Conservation (phyloP, 352 stramenopile genomes). For the Phytophthora constricta region DNA sequence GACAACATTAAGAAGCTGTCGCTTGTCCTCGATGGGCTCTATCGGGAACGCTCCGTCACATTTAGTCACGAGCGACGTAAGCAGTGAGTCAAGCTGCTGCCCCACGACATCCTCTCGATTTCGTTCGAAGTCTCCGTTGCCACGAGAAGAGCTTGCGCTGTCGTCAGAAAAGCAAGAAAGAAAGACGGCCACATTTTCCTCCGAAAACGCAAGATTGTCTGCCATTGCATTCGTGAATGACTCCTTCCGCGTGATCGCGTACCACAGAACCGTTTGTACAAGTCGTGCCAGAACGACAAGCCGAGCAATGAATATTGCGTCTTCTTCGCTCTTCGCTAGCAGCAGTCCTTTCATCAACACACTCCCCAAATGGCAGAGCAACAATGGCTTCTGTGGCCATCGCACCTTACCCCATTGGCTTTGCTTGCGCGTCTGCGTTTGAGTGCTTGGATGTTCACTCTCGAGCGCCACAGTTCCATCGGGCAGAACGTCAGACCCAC, state of each 20-base stretch:
- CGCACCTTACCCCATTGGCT: slow-evolving; percentile 86
- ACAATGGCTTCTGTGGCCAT: slow-evolving; percentile 75
- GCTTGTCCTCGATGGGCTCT: slow-evolving; percentile 39
- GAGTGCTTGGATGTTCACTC: slow-evolving; percentile 79
- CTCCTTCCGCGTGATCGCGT: slow-evolving; percentile 62
- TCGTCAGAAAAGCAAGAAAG: slow-evolving; percentile 50
- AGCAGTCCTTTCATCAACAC: slow-evolving; percentile 78
- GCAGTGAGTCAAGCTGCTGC: slow-evolving; percentile 39
- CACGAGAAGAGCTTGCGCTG: slow-evolving; percentile 9
- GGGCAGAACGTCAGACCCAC: slow-evolving; percentile 68
- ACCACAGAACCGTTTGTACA: slow-evolving; percentile 84
- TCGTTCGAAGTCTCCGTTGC: not conserved
- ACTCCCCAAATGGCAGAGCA: slow-evolving; percentile 77
- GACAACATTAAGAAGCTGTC: slow-evolving; percentile 75
- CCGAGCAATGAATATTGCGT: slow-evolving; percentile 67
- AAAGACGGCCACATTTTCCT: slow-evolving; percentile 66
- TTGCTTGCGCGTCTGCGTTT: slow-evolving; percentile 89
- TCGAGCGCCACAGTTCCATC: slow-evolving; percentile 78
- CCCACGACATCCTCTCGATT: slow-evolving; percentile 34
- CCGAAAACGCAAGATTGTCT: slow-evolving; percentile 54
- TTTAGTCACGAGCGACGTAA: slow-evolving; percentile 32
- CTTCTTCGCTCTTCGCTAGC: slow-evolving; percentile 56
- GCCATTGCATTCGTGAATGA: slow-evolving; percentile 71
- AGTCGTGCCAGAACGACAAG: slow-evolving; percentile 73
- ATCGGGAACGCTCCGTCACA: slow-evolving; percentile 42